Conservation (phyloP, 129 eudicot genomes). For the Flaveria bidentis region DNA sequence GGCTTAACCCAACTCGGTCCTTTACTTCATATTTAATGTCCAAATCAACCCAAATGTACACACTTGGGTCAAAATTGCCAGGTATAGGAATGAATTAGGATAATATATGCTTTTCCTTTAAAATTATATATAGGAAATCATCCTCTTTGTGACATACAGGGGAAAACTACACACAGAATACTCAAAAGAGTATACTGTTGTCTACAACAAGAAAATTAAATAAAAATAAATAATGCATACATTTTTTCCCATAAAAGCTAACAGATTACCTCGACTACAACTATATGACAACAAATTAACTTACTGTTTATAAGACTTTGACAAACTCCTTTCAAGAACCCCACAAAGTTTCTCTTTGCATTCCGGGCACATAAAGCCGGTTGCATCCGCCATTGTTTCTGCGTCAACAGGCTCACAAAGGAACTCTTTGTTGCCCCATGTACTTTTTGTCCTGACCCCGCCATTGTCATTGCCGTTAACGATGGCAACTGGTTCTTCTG, state of each 20-base stretch:
- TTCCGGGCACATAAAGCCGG: slow-evolving; percentile 31
- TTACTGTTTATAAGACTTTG: slow-evolving; percentile 20
- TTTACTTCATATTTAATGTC: too few relatives aligned
- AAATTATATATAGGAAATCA: background rate
- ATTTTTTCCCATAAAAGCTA: slow-evolving; percentile 12
- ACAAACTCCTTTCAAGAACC: slow-evolving; percentile 31
- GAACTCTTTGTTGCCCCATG: slow-evolving; percentile 39
- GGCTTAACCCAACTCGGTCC: too few relatives aligned
- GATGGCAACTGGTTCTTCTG: background rate
- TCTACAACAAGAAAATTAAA: slow-evolving; percentile 11
- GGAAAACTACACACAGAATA: slow-evolving; percentile 23
- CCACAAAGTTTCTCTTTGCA: slow-evolving; percentile 38
- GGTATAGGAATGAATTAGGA: background rate
- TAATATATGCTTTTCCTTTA: background rate
- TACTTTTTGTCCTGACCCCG: slow-evolving; percentile 26
- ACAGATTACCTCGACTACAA: slow-evolving; percentile 1
- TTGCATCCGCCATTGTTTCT: slow-evolving; percentile 38
- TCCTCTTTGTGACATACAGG: slow-evolving; percentile 21
- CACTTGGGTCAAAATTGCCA: too few relatives aligned
- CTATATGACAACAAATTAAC: slow-evolving; percentile 11
- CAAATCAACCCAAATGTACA: too few relatives aligned
- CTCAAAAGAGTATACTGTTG: background rate
- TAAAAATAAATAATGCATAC: background rate
- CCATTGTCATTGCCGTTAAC: background rate
- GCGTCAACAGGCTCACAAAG: slow-evolving; percentile 29